Evolutionary conservation across 495 filamentous ascomycete species (phyloP), one percentile per base, ranked within the genome.

Genomic region (Aspergillus sclerotioniger): DNA sequence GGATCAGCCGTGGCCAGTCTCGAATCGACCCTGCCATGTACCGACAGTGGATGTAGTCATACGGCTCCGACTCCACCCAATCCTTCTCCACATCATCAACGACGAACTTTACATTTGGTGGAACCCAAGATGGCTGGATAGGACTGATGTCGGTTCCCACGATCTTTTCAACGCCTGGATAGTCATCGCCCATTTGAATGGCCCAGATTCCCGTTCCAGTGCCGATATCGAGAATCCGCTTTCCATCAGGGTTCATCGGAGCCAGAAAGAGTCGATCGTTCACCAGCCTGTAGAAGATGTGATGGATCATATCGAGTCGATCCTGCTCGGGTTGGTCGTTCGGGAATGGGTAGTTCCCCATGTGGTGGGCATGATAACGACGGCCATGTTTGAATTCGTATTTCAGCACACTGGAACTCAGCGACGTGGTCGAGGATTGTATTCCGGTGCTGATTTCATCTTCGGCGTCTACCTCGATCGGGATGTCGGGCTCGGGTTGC

Each of bases 151-250:
- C 82, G 52, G 60, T 71, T 4, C 71, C 54, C 25, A 60, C 66
- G 12, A 69, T 52, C 21, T 69, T 39, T 8, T 25, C 31, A 17
- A 70, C 63, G 7, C 3, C n/a, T 16, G 65, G 65, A 31, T 62
- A 53, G 39, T 50, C 54, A 35, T 66, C 63, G 21, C 54, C 63
- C 28, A 63, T 47, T 41, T 59, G 28, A 21, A 82, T 78, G 25
- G 79, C 67, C 80, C 81, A 84, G 10, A 80, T 68, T 1, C 83
- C 82, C 35, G 64, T 64, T 1, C 63, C 65, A 0, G 65, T 68
- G 5, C 60, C 62, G 19, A 68, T 62, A 43, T 69, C 61, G 7
- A 67, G 55, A 13, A 67, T 48, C 5, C 55, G 25, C 17, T 50
- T 52, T 16, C 57, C 56, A 28, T 49, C 17, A 12, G 50, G 52